Conservation (phyloP, 352 stramenopile genomes). For the Phytophthora hybrid region DNA sequence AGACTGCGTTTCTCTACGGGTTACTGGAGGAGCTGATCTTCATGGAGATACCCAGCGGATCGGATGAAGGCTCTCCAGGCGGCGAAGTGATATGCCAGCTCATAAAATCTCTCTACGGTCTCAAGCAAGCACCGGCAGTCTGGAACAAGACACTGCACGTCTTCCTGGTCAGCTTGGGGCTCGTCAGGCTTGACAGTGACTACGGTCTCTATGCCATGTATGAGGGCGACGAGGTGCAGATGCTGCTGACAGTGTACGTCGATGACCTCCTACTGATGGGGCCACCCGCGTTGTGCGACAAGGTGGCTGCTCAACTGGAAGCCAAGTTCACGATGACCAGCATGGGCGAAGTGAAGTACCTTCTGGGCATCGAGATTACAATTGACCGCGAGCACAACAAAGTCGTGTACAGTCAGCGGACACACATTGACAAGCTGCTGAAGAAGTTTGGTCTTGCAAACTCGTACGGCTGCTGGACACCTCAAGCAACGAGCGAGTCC, state of each 20-base stretch:
- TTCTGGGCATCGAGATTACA: neutral
- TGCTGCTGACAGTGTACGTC: neutral
- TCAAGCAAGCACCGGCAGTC: conserved; percentile 20
- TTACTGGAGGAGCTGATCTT: conserved; percentile 13
- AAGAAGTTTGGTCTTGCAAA: neutral
- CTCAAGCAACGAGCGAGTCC: too few species aligned
- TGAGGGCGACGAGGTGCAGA: neutral
- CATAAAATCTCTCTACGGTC: conserved; percentile 17
- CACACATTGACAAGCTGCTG: neutral
- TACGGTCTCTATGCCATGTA: neutral
- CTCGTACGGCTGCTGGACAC: neutral
- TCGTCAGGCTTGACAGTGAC: neutral
- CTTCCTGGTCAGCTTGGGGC: too few species aligned
- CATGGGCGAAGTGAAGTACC: neutral
- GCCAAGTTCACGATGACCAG: neutral
- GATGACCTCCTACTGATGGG: neutral
- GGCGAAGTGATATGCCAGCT: neutral
- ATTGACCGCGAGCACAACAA: neutral
- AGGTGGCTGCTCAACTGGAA: neutral
- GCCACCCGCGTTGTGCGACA: neutral
- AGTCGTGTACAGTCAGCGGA: neutral
- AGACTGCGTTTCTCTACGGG: conserved; percentile 2
- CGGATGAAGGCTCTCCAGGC: neutral
- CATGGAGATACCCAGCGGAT: conserved; percentile 4
- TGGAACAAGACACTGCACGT: neutral